Evolutionary conservation across 768 basidiomycete species (phyloP), one percentile per base, ranked within the genome.

Genomic region (Tricholoma hemisulphureum): DNA sequence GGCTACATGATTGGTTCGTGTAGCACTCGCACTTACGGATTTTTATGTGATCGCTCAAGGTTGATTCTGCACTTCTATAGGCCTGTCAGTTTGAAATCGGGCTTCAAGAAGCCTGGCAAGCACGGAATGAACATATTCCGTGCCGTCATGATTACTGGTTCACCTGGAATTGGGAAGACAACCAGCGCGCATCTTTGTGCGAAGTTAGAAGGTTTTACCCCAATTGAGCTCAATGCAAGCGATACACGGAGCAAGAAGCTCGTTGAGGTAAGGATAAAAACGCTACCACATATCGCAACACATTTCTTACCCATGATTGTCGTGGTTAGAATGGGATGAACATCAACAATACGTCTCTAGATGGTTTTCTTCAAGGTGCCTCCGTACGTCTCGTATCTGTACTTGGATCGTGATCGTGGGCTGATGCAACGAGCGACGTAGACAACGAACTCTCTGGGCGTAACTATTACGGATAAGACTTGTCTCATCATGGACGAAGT

Each of bases 401-500:
- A 31, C 7, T 14, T 35, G 16, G 21, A 52, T 11, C 29, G 18
- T 14, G 57, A 9, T 34, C 52, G 6, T 26, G 55, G 31, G 20
- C 32, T 34, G 23, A 26, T 26, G 31, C 18, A 46, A n/a, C 8
- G 28, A 49, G 23, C 18, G 11, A 69, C 68, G 55, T 57, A 83
- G 86, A 72, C 73, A 20, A 85, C 83, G 8, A 92, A 90, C 60
- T 82, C 84, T 1, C 74, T 83, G 1, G 95, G 90, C 2, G 77
- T 95, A 2, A 67, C 76, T 14, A 86, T 98, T 61, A 94, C 90
- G 0, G 83, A 90, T 64, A 84, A 80, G 69, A 84, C 90, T 0
- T 93, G 94, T 62, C 77, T 99, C 45, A 98, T 99, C 69, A 98
- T 99, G 96, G 97, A 99, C 66, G 97, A 99, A 70, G 96, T 98